These are phyloP conservation scores for Tuber magnatum DNA, from an alignment of 495 filamentous ascomycete species.

Conservation along the genomic window DNA sequence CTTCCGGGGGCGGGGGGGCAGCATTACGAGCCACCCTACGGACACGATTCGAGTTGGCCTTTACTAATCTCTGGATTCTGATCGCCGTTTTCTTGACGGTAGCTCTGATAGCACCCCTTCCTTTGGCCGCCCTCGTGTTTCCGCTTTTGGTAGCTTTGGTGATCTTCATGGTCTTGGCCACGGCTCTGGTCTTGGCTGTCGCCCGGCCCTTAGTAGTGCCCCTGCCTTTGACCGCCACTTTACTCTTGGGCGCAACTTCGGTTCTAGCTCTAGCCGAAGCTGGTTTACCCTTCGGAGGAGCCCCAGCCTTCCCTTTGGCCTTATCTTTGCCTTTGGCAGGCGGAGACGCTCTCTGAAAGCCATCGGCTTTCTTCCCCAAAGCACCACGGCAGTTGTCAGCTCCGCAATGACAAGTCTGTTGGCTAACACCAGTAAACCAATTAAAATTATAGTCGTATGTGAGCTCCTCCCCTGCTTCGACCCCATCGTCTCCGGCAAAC, in stretches of 20 bases:
- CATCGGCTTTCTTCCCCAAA: conserved; percentile 49
- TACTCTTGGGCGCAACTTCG: neutral
- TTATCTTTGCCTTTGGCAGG: conserved; percentile 46
- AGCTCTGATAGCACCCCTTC: conserved; percentile 6
- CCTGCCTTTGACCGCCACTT: neutral
- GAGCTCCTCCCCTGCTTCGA: conserved; percentile 89
- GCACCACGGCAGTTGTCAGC: conserved; percentile 68
- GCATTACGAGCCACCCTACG: conserved; percentile 3
- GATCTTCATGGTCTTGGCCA: neutral
- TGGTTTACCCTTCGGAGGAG: conserved; percentile 46
- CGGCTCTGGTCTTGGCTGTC: neutral
- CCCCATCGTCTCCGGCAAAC: conserved; percentile 80
- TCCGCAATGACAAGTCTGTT: conserved; percentile 73
- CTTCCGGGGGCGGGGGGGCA: neutral
- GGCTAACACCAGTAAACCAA: conserved; percentile 42
- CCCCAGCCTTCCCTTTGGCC: conserved; percentile 51
- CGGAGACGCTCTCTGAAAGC: conserved; percentile 27
- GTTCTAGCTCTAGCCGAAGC: conserved; percentile 5
- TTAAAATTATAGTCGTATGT: conserved; percentile 99
- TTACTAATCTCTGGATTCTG: conserved; percentile 45
- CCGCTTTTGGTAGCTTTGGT: neutral
- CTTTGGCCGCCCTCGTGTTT: neutral
- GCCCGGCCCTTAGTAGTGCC: neutral
- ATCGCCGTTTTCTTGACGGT: conserved; percentile 41
- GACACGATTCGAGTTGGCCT: neutral